Evolutionary conservation across 345 rosid genomes (phyloP).

Genomic region (Bruguiera sexangula): DNA sequence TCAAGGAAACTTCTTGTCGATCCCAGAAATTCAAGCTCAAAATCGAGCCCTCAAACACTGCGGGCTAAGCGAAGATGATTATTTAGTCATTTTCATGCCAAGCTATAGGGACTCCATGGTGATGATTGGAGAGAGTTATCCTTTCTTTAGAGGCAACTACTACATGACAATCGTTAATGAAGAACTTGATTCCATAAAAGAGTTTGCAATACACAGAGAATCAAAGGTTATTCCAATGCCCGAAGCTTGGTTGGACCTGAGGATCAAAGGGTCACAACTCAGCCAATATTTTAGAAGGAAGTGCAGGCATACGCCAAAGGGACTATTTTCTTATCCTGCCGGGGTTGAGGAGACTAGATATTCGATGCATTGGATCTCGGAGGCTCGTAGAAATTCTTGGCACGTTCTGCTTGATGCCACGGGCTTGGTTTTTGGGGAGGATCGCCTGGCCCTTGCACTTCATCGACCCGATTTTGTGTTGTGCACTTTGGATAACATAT

Average conservation of each 20-base stretch:
- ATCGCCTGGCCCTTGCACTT: slow-evolving; percentile 44
- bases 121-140: slow-evolving; percentile 66
- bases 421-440: slow-evolving; percentile 40
- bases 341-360: slow-evolving; percentile 35
- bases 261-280: slow-evolving; percentile 64
- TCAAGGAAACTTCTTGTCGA: slow-evolving; percentile 52
- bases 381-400: slow-evolving; percentile 71
- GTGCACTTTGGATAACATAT: slow-evolving; percentile 35
- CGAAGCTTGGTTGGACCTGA: slow-evolving; percentile 60
- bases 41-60: slow-evolving; percentile 50
- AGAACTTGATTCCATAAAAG: slow-evolving; percentile 37
- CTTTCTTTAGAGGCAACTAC: slow-evolving; percentile 54
- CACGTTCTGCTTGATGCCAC: slow-evolving; percentile 59
- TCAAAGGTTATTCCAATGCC: slow-evolving; percentile 54
- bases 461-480: slow-evolving; percentile 50
- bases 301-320: slow-evolving; percentile 54
- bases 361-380: slow-evolving; percentile 76
- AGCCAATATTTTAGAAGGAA: slow-evolving; percentile 66
- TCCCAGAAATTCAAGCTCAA: slow-evolving; percentile 62
- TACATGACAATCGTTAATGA: slow-evolving; percentile 51
- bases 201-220: slow-evolving; percentile 43
- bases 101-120: slow-evolving; percentile 45
- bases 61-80: slow-evolving; percentile 50
- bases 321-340: slow-evolving; percentile 54
- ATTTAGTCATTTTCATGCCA: slow-evolving; percentile 52